phyloP scores from a whole-genome alignment of 371 early-diverging fungal species.

The Massospora cicadina region DNA sequence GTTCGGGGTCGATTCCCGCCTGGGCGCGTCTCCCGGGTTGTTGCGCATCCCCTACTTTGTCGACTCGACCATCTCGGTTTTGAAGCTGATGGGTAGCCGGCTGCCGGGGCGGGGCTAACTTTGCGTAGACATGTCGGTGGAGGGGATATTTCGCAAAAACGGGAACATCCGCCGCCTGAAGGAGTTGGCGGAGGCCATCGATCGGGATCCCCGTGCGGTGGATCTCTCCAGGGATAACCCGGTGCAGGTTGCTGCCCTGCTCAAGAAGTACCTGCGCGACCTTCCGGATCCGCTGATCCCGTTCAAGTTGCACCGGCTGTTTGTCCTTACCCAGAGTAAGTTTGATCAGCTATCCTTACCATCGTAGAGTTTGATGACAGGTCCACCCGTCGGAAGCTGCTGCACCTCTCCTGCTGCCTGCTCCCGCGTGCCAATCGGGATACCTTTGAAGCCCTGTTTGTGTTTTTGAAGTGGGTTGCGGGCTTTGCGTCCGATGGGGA shows the following conservation, averaged over 20 bases:
- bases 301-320: constrained; percentile 59
- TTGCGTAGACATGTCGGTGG: constrained; percentile 58
- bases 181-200: constrained; percentile 46
- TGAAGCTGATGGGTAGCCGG: constrained; percentile 55
- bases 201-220: constrained; percentile 45
- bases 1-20: constrained; percentile 59
- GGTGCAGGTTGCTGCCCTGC: constrained; percentile 81
- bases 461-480: constrained; percentile 67
- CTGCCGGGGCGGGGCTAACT: background rate
- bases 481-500: constrained; percentile 40
- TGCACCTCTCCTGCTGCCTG: constrained; percentile 64
- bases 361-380: constrained; percentile 27
- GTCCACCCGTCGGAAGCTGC: constrained; percentile 25
- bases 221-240: constrained; percentile 53
- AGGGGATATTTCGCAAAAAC: constrained; percentile 94
- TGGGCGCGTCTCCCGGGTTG: constrained; percentile 61
- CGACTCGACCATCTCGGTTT: constrained; percentile 53
- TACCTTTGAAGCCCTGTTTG: constrained; percentile 65
- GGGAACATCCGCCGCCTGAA: constrained; percentile 84
- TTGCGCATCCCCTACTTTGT: constrained; percentile 69
- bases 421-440: constrained; percentile 83
- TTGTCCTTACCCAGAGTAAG: constrained; percentile 59
- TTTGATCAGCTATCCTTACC: background rate
- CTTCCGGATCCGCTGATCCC: constrained; percentile 88
- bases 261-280: constrained; percentile 88